These are phyloP conservation scores for Penicillium paneum DNA, from an alignment of 2,329 filamentous ascomycete species.

Conservation along the genomic window DNA sequence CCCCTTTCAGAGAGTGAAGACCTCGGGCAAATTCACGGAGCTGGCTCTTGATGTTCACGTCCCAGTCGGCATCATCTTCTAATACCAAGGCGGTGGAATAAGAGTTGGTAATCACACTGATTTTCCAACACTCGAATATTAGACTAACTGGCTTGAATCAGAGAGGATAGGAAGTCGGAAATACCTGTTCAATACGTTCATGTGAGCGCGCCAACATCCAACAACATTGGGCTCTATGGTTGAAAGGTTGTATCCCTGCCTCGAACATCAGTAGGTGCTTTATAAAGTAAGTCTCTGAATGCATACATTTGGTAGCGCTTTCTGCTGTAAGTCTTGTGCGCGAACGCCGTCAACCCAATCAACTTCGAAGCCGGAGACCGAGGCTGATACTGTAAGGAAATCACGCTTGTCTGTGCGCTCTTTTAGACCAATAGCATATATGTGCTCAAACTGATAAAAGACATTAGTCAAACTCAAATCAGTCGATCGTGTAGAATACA, in stretches of 20 bases:
- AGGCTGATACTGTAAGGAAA: conserved; percentile 44
- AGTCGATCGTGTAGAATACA: background rate
- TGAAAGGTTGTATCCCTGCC: conserved; percentile 13
- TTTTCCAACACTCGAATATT: background rate
- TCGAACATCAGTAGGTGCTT: background rate
- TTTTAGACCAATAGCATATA: conserved; percentile 49
- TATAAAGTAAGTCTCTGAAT: background rate
- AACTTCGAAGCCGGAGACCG: conserved; percentile 43
- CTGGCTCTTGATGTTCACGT: conserved; percentile 51
- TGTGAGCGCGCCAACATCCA: conserved; percentile 44
- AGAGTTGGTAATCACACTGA: conserved; percentile 45
- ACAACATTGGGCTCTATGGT: conserved; percentile 30
- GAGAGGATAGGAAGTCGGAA: background rate
- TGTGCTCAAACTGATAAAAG: conserved; percentile 40
- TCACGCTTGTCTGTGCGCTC: conserved; percentile 51
- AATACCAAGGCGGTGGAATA: conserved; percentile 51
- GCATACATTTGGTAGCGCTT: conserved; percentile 40
- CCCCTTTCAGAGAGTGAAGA: conserved; percentile 29
- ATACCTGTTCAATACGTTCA: conserved; percentile 38
- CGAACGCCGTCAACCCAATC: conserved; percentile 47
- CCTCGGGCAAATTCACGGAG: conserved; percentile 40
- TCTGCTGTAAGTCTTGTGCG: conserved; percentile 42
- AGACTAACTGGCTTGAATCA: background rate
- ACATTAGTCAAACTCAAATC: background rate
- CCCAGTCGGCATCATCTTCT: conserved; percentile 61